These are phyloP conservation scores for Clathrus columnatus DNA, from an alignment of 768 basidiomycete genomes.

Conservation along the genomic window DNA sequence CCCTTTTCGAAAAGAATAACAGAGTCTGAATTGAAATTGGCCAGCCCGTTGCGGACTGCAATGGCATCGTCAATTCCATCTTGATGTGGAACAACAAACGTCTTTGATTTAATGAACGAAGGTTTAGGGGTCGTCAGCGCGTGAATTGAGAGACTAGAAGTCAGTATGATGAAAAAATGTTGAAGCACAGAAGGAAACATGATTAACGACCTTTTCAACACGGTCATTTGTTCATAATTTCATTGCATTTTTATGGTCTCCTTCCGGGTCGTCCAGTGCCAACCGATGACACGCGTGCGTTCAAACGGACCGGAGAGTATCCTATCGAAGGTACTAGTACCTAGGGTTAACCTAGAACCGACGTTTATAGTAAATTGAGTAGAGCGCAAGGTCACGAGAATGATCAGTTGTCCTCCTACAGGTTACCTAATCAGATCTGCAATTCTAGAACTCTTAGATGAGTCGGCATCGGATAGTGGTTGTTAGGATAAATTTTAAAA, in stretches of 20 bases:
- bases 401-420: no score
- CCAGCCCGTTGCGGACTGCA: slow-evolving; percentile 31
- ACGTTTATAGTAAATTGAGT: no score
- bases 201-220: no score
- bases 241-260: neutral
- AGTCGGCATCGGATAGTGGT: no score
- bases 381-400: neutral
- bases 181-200: slow-evolving; percentile 12
- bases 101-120: slow-evolving; percentile 16
- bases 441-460: no score
- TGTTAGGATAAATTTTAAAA: no score
- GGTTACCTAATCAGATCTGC: no score
- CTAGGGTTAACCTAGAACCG: no score
- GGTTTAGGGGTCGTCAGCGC: slow-evolving; percentile 34
- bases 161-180: slow-evolving; percentile 24
- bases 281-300: neutral
- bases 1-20: slow-evolving; percentile 52
- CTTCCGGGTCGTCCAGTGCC: neutral
- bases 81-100: slow-evolving; percentile 42
- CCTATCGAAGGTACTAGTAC: neutral
- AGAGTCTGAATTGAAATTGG: slow-evolving; percentile 18
- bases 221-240: neutral
- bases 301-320: neutral
- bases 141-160: slow-evolving; percentile 23
- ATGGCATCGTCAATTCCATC: slow-evolving; percentile 44